phyloP scores from a whole-genome alignment of 2,329 filamentous ascomycete genomes.

The Hypoxylon sp. region DNA sequence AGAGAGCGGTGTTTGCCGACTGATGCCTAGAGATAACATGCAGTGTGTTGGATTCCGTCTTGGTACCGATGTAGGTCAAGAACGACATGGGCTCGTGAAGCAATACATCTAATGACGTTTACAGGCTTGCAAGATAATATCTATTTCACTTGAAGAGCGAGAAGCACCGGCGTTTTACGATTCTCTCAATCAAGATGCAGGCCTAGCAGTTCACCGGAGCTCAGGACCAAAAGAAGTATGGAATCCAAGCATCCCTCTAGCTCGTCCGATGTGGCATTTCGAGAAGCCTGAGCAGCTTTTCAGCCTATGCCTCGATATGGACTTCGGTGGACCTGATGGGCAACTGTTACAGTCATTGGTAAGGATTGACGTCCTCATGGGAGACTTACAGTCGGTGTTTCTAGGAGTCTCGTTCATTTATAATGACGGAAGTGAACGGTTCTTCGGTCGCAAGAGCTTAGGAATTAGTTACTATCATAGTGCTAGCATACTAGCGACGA shows the following conservation, averaged over 20 bases:
- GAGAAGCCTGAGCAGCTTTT: constrained; percentile 13
- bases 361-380: constrained; percentile 29
- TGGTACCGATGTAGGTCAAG: constrained; percentile 29
- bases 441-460: constrained; percentile 29
- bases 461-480: background rate
- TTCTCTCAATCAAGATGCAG: background rate
- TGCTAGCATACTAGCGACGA: constrained; percentile 4
- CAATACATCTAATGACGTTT: background rate
- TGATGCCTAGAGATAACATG: background rate
- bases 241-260: constrained; percentile 28
- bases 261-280: constrained; percentile 20
- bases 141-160: constrained; percentile 22
- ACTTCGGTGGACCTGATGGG: constrained; percentile 32
- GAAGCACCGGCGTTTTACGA: background rate
- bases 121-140: constrained; percentile 35
- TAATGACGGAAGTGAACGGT: constrained; percentile 31
- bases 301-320: constrained; percentile 35
- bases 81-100: background rate
- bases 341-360: constrained; percentile 15
- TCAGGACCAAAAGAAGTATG: constrained; percentile 21
- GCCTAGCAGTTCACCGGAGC: background rate
- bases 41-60: constrained; percentile 19
- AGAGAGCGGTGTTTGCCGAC: constrained; percentile 21
- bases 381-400: constrained; percentile 26
- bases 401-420: constrained; percentile 35